Evolutionary conservation across 1,284 basidiomycete genomes (phyloP).

Genomic region (Pseudozyma flocculosa): DNA sequence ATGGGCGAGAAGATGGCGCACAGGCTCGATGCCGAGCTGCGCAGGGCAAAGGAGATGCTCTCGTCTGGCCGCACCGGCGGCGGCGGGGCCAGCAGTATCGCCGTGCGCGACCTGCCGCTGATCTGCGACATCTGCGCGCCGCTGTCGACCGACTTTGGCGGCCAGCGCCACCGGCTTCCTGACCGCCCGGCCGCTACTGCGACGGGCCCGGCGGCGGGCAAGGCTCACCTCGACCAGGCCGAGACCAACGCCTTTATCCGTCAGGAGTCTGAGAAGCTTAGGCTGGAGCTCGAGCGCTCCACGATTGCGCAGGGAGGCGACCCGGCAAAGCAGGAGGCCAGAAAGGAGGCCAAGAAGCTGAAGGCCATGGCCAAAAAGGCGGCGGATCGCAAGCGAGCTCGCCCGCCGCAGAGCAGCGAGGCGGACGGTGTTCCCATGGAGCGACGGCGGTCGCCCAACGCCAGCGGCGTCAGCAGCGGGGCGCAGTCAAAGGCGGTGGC

Average conservation of each 20-base stretch:
- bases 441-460: too few relatives aligned
- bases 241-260: conserved; percentile 7
- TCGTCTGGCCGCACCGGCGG: neutral
- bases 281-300: too few relatives aligned
- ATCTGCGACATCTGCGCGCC: conserved; percentile 20
- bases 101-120: conserved; percentile 8
- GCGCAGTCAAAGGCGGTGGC: too few relatives aligned
- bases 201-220: neutral
- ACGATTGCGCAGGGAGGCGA: neutral
- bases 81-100: too few relatives aligned
- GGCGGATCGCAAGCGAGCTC: too few relatives aligned
- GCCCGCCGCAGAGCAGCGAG: too few relatives aligned
- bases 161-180: too few relatives aligned
- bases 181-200: too few relatives aligned
- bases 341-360: conserved; percentile 6
- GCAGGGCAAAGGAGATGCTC: conserved; percentile 10
- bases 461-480: neutral
- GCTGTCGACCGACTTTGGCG: conserved; percentile 2
- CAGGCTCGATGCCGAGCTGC: conserved; percentile 17
- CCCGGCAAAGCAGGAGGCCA: conserved; percentile 13
- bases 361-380: conserved; percentile 9
- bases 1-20: conserved; percentile 21
- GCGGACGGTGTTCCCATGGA: too few relatives aligned
- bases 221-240: neutral
- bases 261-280: conserved; percentile 8